Conservation (phyloP, 2,329 filamentous ascomycete genomes). For the Clonostachys solani region DNA sequence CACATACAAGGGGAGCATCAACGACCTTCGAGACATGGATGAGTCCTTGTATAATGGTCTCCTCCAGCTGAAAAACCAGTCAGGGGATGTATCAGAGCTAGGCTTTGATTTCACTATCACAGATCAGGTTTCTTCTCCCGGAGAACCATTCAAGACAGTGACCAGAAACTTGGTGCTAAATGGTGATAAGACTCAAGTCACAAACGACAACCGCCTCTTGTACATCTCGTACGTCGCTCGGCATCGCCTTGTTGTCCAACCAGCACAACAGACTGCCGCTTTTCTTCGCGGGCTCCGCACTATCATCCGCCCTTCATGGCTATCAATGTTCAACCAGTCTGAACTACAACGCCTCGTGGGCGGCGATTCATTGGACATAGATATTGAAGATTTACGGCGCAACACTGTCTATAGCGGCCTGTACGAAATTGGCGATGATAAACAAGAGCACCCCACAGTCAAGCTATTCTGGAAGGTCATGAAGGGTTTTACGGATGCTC, state of each 20-base stretch:
- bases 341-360: conserved; percentile 92
- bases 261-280: conserved; percentile 74
- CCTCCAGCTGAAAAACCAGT: conserved; percentile 76
- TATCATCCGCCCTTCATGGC: conserved; percentile 89
- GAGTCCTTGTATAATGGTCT: conserved; percentile 87
- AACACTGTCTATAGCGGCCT: conserved; percentile 87
- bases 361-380: conserved; percentile 80
- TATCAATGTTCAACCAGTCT: conserved; percentile 97
- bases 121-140: conserved; percentile 53
- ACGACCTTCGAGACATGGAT: conserved; percentile 90
- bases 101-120: conserved; percentile 85
- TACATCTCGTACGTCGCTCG: conserved; percentile 91
- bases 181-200: conserved; percentile 75
- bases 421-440: conserved; percentile 86
- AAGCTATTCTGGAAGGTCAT: conserved; percentile 90
- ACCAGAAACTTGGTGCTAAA: conserved; percentile 73
- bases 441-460: conserved; percentile 79
- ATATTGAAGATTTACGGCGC: conserved; percentile 77
- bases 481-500: conserved; percentile 66
- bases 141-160: conserved; percentile 51
- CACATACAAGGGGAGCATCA: conserved; percentile 86
- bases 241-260: conserved; percentile 80
- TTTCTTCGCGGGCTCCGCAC: conserved; percentile 82
- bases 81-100: conserved; percentile 67
- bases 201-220: conserved; percentile 86